phyloP scores from a whole-genome alignment of 768 basidiomycete genomes.

The Hericium rajendrae region DNA sequence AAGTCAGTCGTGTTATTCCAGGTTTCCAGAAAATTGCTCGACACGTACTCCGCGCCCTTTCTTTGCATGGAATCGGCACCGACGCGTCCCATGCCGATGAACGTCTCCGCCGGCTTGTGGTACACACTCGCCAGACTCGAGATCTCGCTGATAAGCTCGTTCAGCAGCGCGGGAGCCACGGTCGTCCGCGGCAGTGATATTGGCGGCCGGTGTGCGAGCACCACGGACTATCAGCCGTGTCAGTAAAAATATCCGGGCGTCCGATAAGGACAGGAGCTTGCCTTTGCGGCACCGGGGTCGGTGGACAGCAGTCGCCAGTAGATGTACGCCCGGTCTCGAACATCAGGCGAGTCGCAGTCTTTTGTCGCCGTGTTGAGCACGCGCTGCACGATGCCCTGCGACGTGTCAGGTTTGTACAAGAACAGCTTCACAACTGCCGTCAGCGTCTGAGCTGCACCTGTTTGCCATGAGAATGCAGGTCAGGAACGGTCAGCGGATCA shows the following conservation, averaged over 20 bases:
- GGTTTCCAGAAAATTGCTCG: not conserved
- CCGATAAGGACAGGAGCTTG: conserved; percentile 20
- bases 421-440: conserved; percentile 97
- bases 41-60: conserved; percentile 49
- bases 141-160: conserved; percentile 87
- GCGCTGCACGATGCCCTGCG: conserved; percentile 87
- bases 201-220: conserved; percentile 85
- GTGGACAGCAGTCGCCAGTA: conserved; percentile 95
- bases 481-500: not conserved
- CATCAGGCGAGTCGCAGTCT: conserved; percentile 94
- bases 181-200: conserved; percentile 90
- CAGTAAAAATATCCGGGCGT: not conserved
- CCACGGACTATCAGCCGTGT: conserved; percentile 52
- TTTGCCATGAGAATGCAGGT: not conserved
- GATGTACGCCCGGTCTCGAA: conserved; percentile 94
- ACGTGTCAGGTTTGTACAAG: conserved; percentile 87
- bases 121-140: conserved; percentile 90
- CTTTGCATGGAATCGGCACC: conserved; percentile 71
- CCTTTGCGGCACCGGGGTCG: conserved; percentile 94
- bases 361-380: conserved; percentile 92
- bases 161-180: conserved; percentile 76
- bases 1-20: not conserved
- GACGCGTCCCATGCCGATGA: conserved; percentile 85
- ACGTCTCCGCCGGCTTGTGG: conserved; percentile 94
- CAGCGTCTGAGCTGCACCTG: conserved; percentile 65